phyloP scores from a whole-genome alignment of 768 basidiomycete genomes.

The Dacryopinax primogenitus region DNA sequence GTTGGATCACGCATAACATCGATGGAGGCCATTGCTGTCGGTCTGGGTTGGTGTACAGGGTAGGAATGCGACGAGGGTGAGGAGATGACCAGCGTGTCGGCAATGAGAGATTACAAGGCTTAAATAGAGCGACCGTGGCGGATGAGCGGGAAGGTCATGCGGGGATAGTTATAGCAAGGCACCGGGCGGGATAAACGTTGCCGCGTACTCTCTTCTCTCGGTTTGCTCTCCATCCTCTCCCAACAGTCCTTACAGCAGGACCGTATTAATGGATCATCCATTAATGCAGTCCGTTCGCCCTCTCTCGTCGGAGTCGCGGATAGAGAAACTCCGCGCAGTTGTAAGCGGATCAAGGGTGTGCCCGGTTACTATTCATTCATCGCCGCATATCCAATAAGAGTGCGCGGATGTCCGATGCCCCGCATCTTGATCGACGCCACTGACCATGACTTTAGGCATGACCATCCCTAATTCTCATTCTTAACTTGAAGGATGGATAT shows the following conservation, averaged over 20 bases:
- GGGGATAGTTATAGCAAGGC: not conserved
- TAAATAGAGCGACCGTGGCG: slow-evolving; percentile 1
- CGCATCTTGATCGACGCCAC: not conserved
- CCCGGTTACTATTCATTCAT: not conserved
- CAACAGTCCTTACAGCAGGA: too few relatives aligned
- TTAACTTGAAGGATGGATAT: not conserved
- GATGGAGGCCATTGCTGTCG: slow-evolving; percentile 22
- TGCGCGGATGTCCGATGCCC: not conserved
- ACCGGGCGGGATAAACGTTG: slow-evolving; percentile 3
- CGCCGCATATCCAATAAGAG: too few relatives aligned
- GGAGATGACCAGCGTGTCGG: not conserved
- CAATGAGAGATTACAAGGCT: not conserved
- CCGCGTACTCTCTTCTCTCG: not conserved
- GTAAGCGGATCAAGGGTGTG: not conserved
- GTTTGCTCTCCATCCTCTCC: not conserved
- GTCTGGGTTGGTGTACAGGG: not conserved
- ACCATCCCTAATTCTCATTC: not conserved
- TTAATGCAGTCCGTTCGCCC: not conserved
- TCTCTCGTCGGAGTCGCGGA: not conserved
- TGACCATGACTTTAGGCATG: not conserved
- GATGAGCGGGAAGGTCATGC: slow-evolving; percentile 6
- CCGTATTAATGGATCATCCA: slow-evolving; percentile 2
- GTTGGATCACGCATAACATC: slow-evolving; percentile 27
- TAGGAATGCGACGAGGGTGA: not conserved
- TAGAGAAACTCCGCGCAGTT: not conserved